These are phyloP conservation scores for Leccinum variicolor DNA, from an alignment of 768 basidiomycete genomes.

Conservation along the genomic window DNA sequence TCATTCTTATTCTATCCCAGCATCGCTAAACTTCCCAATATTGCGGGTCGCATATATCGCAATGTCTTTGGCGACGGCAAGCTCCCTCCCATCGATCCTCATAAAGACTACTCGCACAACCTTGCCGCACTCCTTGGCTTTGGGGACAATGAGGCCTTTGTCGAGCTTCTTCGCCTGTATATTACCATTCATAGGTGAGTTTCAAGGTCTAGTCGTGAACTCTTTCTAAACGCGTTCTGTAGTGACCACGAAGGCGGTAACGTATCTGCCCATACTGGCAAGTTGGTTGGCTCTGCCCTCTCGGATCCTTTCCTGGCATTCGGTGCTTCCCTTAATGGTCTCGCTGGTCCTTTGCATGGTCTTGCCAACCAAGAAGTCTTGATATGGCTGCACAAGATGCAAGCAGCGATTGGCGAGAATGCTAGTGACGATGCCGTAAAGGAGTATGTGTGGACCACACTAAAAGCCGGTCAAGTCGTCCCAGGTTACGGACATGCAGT, in stretches of 20 bases:
- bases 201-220: background rate
- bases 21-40: slow-evolving; percentile 95
- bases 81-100: slow-evolving; percentile 75
- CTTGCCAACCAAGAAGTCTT: slow-evolving; percentile 98
- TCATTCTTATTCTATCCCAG: slow-evolving; percentile 35
- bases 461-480: slow-evolving; percentile 91
- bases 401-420: slow-evolving; percentile 79
- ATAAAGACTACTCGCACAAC: slow-evolving; percentile 89
- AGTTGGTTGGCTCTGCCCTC: slow-evolving; percentile 91
- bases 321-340: slow-evolving; percentile 89
- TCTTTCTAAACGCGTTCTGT: background rate
- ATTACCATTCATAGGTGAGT: slow-evolving; percentile 89
- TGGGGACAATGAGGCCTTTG: slow-evolving; percentile 81
- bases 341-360: slow-evolving; percentile 96
- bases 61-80: slow-evolving; percentile 89
- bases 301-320: slow-evolving; percentile 98
- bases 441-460: slow-evolving; percentile 92
- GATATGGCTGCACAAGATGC: slow-evolving; percentile 93
- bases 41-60: slow-evolving; percentile 89
- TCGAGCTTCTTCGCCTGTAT: slow-evolving; percentile 93
- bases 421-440: slow-evolving; percentile 85
- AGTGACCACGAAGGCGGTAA: slow-evolving; percentile 99
- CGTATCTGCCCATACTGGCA: slow-evolving; percentile 93
- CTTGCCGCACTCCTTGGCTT: slow-evolving; percentile 89
- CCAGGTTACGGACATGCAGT: slow-evolving; percentile 92